Evolutionary conservation across 345 rosid species (phyloP), one percentile per base, ranked within the genome.

Genomic region (Cardiospermum halicacabum): DNA sequence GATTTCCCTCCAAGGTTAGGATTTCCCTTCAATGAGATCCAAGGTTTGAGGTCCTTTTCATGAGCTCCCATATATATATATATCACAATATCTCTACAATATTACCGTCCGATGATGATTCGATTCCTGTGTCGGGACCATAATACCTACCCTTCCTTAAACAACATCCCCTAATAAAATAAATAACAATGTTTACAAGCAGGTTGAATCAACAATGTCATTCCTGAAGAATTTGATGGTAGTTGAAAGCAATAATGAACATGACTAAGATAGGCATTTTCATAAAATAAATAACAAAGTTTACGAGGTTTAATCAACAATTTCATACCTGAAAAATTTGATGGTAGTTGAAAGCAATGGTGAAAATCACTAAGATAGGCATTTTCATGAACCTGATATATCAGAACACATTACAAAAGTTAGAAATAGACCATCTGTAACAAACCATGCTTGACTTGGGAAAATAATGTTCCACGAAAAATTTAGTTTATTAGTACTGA

Each of bases 181-280:
- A 25, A 61, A 61, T 27, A 61, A 25, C 8, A 47, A 10, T 55
- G 19, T 19, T 60, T 15, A 60, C 34, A 40, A 31, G 24, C 43
- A 32, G 16, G 45, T 57, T 31, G 12, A 24, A 13, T n/a, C 62
- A 58, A 34, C 16, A 15, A 28, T 60, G 10, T 32, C 58, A 42
- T 55, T 69, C 98, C 96, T 69, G 91, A 80, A 64, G 89, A 74
- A 76, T 85, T 94, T 77, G 96, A 80, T 18, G 80, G 83, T 65
- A 85, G 61, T 64, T 97, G 80, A 79, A 86, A 94, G 77, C 99
- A 94, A 68, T 94, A 97, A 80, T 94, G 99, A 65, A 84, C 90
- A 51, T 86, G 84, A 55, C 96, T 94, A 45, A 78, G 79, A 72
- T 94, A 91, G 54, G 97, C 96, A 82, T 94, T 94, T 79, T 91